Conservation (phyloP, 2,329 filamentous ascomycete genomes). For the Nigrograna mackinnonii region DNA sequence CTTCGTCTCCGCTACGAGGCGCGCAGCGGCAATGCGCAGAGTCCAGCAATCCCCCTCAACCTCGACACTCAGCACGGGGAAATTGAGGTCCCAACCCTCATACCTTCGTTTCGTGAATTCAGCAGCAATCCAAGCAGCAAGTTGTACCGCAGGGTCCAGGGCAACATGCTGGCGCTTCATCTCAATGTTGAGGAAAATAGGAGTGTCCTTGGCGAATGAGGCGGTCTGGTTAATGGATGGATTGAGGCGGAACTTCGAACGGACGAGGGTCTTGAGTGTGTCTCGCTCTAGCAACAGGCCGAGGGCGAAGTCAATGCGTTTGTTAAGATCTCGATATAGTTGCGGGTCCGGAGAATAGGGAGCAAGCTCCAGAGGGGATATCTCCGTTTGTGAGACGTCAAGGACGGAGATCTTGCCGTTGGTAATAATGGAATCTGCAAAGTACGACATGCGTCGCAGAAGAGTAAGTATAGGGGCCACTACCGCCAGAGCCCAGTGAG, state of each 20-base stretch:
- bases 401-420: slow-evolving; percentile 15
- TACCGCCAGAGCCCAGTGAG: slow-evolving; percentile 15
- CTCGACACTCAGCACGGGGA: slow-evolving; percentile 14
- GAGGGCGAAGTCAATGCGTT: slow-evolving; percentile 13
- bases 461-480: slow-evolving; percentile 12
- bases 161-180: slow-evolving; percentile 14
- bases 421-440: slow-evolving; percentile 7
- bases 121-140: slow-evolving; percentile 19
- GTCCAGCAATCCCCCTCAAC: slow-evolving; percentile 13
- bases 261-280: slow-evolving; percentile 11
- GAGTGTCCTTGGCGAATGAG: slow-evolving; percentile 16
- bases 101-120: slow-evolving; percentile 17
- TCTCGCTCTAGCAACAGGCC: slow-evolving; percentile 11
- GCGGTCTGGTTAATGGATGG: slow-evolving; percentile 13
- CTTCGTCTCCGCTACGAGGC: background rate
- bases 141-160: slow-evolving; percentile 11
- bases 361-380: slow-evolving; percentile 6
- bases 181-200: slow-evolving; percentile 16
- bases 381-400: slow-evolving; percentile 6
- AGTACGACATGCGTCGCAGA: slow-evolving; percentile 10
- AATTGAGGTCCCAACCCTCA: slow-evolving; percentile 11
- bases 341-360: slow-evolving; percentile 12
- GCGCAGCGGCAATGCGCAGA: slow-evolving; percentile 9
- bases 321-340: slow-evolving; percentile 16
- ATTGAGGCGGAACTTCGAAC: too few relatives aligned